Conservation (phyloP, 306 rosid species). For the Begonia peltatifolia region DNA sequence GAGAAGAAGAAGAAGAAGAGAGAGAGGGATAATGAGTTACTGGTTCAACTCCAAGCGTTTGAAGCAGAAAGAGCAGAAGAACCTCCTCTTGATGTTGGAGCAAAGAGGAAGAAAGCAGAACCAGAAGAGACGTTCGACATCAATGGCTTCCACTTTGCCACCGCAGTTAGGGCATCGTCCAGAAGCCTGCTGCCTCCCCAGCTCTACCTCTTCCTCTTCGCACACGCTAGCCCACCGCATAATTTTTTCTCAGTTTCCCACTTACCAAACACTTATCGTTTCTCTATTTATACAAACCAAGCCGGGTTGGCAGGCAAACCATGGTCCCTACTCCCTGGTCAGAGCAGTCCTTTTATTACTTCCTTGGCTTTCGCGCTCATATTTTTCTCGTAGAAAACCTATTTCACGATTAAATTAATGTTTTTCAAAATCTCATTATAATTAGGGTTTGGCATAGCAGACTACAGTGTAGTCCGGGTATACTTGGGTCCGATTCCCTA, state of each 20-base stretch:
- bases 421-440: too few relatives aligned
- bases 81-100: constrained; percentile 69
- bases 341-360: not conserved
- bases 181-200: constrained; percentile 63
- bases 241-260: not conserved
- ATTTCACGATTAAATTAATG: too few relatives aligned
- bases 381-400: not conserved
- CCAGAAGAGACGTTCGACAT: constrained; percentile 50
- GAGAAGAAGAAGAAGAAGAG: not conserved
- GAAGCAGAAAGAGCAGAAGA: constrained; percentile 56
- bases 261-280: not conserved
- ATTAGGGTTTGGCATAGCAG: too few relatives aligned
- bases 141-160: constrained; percentile 70
- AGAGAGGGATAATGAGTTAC: constrained; percentile 6
- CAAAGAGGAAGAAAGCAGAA: constrained; percentile 66
- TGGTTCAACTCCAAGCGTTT: constrained; percentile 48
- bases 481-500: too few relatives aligned
- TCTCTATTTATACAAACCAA: not conserved
- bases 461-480: too few relatives aligned
- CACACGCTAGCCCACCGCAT: constrained; percentile 60
- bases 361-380: not conserved
- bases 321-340: not conserved
- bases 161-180: constrained; percentile 80
- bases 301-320: not conserved
- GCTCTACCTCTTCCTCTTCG: constrained; percentile 52